Evolutionary conservation across 2,329 filamentous ascomycete genomes (phyloP), one percentile per base, ranked within the genome.

Genomic region (Penicillium aurantiogriseum): DNA sequence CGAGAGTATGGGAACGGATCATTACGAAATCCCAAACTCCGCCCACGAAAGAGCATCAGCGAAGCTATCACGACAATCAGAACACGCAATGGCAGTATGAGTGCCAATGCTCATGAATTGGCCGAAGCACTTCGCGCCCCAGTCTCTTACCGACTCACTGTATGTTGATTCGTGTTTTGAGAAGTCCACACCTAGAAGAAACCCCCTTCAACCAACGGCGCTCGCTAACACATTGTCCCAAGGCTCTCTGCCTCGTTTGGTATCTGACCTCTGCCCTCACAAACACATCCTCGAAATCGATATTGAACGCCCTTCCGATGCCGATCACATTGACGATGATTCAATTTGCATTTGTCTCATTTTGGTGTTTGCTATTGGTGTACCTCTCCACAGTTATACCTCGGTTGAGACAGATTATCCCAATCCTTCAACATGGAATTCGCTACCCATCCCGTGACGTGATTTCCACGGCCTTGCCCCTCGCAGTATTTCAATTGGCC

Each of bases 251-350:
- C 76, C 79, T 92, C 57, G 78, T 93, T 70, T 97, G 94, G 94
- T 99, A 97, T 80, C 84, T 90, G 73, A 96, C 92, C 25, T 97
- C 93, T 43, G 94, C 95, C 61, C 80, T 97, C 66, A 97, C 94
- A 61, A 99, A 97, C 74, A 97, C 94, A 2, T 97, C 94, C 25
- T 97, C 94, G 51, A 99, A 99, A 78, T 90, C 93, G 19, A 99
- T 99, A 70, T 82, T 97, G 60, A 97, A 91, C 65, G 90, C 91
- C 43, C 91, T 97, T 64, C 87, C 90, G 57, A 94, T 91, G 76
- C 93, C 93, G 1, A 89, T 94, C 33, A 97, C 93, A 21, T 83
- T 97, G 67, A 97, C 93, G 1, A 82, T 96, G 57, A 82, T 96
- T 51, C 94, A 99, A 80, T 99, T 99, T 77, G 89, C 86, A 56